Evolutionary conservation across 169 alveolate species (phyloP), one percentile per base, ranked within the genome.

Genomic region (Plasmodium inui): DNA sequence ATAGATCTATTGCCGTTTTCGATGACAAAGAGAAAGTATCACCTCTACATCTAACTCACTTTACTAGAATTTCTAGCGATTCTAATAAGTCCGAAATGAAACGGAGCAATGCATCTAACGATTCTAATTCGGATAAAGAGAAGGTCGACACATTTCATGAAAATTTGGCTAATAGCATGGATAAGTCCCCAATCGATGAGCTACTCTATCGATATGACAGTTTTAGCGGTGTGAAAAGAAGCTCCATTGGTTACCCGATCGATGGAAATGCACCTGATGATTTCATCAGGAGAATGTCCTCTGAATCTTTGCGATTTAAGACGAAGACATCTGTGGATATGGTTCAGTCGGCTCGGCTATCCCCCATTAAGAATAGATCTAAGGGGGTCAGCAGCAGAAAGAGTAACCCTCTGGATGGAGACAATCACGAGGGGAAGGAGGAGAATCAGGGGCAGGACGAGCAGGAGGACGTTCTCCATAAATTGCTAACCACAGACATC

Each of bases 1-100:
- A 86, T 41, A 26, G 93, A 86, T 86, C 93, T 53, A 34, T 86
- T 50, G 93, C 93, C 14, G 82, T 86, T 53, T 86, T 86, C 30
- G 93, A 86, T 76, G 93, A 86, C 26, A 86, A 76, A 28, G 93
- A 86, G 22, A 86, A 86, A 34, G 80, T 86, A 17, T 86, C 93
- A 5, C 93, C 93, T 6, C 44, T 86, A 53, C 85, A 76, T 74
- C 50, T 86, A 70, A 86, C 93, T 8, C 93, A 86, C 22, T 86
- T 86, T 86, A 86, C 93, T 12, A 86, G 86, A 74, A 86, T 86
- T 30, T 86, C 93, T 76, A 86, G 93, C 70, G 93, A 86, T 86
- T 86, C 93, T 19, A 86, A 86, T 26, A 57, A 74, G 0, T 86
- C 93, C 17, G 93, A 76, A 34, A 12, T 50, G 22, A 86, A 86